A percentile compares a stretch with the other conserved stretches of the same genome.
Evolutionary conservation across 2,329 filamentous ascomycete species (phyloP).

Genomic region (Plenodomus biglobosus): DNA sequence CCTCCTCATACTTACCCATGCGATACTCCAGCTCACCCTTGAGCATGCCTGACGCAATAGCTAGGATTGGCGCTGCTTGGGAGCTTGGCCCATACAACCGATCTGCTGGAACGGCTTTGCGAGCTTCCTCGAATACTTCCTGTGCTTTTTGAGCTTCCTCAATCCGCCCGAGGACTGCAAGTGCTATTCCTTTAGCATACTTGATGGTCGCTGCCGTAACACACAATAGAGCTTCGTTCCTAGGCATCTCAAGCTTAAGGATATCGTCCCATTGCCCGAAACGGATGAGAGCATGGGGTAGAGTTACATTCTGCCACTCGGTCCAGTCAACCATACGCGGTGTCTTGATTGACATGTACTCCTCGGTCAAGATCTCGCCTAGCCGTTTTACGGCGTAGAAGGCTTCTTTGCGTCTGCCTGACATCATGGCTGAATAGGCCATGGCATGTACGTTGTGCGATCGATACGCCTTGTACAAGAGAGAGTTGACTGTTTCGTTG

Average conservation of each 20-base stretch:
- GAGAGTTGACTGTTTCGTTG: background rate
- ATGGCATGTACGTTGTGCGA: constrained; percentile 7
- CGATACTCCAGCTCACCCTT: constrained; percentile 5
- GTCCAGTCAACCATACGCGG: constrained; percentile 8
- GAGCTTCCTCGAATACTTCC: too few species aligned
- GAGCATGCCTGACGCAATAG: constrained; percentile 3
- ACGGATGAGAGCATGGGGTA: constrained; percentile 6
- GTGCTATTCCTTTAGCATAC: constrained; percentile 3
- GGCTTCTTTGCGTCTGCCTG: constrained; percentile 1
- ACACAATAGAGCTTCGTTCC: background rate
- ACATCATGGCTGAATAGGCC: constrained; percentile 5
- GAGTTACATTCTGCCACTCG: constrained; percentile 7
- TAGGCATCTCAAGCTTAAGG: background rate
- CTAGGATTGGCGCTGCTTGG: background rate
- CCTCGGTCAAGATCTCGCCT: constrained; percentile 1
- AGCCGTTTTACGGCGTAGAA: constrained; percentile 1
- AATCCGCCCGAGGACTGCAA: constrained; percentile 1
- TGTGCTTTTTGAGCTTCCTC: background rate
- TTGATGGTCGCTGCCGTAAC: background rate
- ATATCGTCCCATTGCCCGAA: constrained; percentile 7
- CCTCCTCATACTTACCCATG: background rate
- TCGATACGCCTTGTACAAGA: constrained; percentile 7
- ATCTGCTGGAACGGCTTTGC: too few species aligned
- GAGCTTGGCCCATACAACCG: background rate
- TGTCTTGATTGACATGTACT: constrained; percentile 5